Base-by-base conservation (phyloP, 1,284 basidiomycete genomes). In the Papiliotrema terrestris region DNA sequence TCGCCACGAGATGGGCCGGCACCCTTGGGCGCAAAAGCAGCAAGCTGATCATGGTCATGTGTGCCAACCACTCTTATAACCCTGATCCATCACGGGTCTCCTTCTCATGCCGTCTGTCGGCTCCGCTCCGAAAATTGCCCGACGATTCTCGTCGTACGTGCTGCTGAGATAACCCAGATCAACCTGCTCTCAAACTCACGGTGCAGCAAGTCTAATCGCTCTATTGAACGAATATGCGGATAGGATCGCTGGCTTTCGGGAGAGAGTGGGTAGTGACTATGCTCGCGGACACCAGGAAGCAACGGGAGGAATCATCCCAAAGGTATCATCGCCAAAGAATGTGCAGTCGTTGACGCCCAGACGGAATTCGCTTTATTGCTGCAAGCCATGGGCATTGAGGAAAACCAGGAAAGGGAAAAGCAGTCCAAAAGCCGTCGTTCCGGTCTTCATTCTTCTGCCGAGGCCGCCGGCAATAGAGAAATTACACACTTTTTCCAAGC, bases 221-320 rank as follows among this genome's bases (percentile, higher is more conserved):
- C 56, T 76, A 19, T 56, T 76, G 2, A 64, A 70, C 23, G 67
- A 71, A 47, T 71, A 69, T 54, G 74, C 66, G 11, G 55, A 61
- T 29, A 60, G 56, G 22, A 67, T 74, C 45, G 63, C 70, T 8
- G 71, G 66, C 0, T 72, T 76, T 56, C 55, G 60, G 14, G 67
- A 71, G 8, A 52, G 74, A 37, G 75, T 78, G 2, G 75, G 76
- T 13, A 65, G 67, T 2, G 71, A 78, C 47, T 78, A 71, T 50
- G 75, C 76, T 17, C 55, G 75, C 38, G 75, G 76, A 2, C 75
- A 77, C 52, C 72, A 73, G 35, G 76, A 78, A 59, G 76, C 76
- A 8, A 77, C 75, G 8, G 76, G 75, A 2, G 75, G 76, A 9
- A 76, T 78, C 45, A 76, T 76, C 29, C 52, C 59, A 1, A 62